Conservation (phyloP, 306 rosid genomes). For the Lithocarpus polystachyus region DNA sequence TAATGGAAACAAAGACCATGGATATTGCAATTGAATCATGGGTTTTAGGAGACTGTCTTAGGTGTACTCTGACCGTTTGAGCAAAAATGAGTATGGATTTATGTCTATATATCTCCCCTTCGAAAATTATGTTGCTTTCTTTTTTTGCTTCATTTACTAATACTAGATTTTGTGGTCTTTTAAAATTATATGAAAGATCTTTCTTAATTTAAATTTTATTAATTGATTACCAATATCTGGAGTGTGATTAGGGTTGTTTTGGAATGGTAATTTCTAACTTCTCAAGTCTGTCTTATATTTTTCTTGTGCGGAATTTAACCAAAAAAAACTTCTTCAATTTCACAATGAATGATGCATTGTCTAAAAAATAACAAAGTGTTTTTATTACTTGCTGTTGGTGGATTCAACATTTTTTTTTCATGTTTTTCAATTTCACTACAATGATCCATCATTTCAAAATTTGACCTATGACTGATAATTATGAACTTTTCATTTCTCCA, state of each 20-base stretch:
- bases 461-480: not conserved
- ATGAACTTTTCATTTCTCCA: not conserved
- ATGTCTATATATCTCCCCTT: not conserved
- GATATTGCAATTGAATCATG: not conserved
- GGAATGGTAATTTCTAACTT: not conserved
- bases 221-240: not conserved
- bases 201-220: not conserved
- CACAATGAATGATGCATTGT: not conserved
- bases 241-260: not conserved
- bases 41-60: not conserved
- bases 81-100: not conserved
- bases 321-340: not conserved
- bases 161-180: not conserved
- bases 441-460: not conserved
- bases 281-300: not conserved
- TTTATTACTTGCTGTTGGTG: not conserved
- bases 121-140: not conserved
- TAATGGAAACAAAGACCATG: not conserved
- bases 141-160: not conserved
- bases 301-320: not conserved
- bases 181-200: not conserved
- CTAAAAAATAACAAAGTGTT: not conserved
- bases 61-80: not conserved
- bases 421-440: not conserved
- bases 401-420: not conserved